phyloP scores from a whole-genome alignment of 2,329 filamentous ascomycete species.

The Verticillium nonalfalfae region DNA sequence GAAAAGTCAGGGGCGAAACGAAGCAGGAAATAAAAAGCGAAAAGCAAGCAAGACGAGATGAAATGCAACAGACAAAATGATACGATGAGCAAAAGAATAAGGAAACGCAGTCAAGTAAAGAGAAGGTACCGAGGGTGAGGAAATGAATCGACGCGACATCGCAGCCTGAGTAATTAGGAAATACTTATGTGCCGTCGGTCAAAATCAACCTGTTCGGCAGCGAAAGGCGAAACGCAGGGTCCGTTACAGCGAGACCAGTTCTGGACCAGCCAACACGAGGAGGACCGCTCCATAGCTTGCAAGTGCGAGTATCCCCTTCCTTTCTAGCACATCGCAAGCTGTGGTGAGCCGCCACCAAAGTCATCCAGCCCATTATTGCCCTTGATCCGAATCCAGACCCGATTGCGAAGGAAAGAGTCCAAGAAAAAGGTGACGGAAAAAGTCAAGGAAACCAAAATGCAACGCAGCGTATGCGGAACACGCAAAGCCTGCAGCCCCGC shows the following conservation, averaged over 20 bases:
- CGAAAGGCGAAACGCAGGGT: not conserved
- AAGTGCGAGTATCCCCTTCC: not conserved
- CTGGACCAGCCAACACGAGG: not conserved
- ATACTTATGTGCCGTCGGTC: not conserved
- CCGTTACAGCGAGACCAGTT: not conserved
- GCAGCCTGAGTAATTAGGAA: not conserved
- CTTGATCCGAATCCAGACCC: not conserved
- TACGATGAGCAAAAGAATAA: slow-evolving; percentile 5
- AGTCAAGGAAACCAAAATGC: not conserved
- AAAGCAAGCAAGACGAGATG: slow-evolving; percentile 18
- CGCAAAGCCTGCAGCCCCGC: not conserved
- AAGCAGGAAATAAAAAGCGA: slow-evolving; percentile 30
- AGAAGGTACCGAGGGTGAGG: not conserved
- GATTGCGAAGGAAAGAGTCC: not conserved
- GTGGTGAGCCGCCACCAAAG: not conserved
- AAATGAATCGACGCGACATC: not conserved
- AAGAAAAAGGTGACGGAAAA: slow-evolving; percentile 16
- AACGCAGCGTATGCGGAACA: not conserved
- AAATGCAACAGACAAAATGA: slow-evolving; percentile 4
- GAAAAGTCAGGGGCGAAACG: slow-evolving; percentile 23
- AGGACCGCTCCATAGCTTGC: not conserved
- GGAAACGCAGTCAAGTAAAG: slow-evolving; percentile 5
- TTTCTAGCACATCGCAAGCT: not conserved
- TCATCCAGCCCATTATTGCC: not conserved
- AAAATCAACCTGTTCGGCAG: not conserved